Percentiles rank a stretch among this genome's conserved stretches.
Conservation (phyloP, 1,284 basidiomycete genomes). For the Trichosporon coremiiforme region DNA sequence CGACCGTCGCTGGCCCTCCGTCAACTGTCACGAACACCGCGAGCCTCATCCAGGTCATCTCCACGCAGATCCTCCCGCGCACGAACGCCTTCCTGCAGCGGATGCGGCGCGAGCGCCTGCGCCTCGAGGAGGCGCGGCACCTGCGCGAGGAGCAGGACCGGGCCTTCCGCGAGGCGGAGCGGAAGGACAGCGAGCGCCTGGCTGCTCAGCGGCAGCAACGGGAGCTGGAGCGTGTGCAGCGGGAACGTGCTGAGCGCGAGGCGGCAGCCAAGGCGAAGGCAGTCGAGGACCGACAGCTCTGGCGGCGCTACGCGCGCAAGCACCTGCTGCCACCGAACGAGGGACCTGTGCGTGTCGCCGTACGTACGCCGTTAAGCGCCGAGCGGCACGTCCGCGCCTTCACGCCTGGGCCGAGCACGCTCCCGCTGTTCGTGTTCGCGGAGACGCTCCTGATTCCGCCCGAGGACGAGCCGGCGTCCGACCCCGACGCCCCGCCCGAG, state of each 20-base stretch:
- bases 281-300: conserved; percentile 33
- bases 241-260: conserved; percentile 51
- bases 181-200: conserved; percentile 65
- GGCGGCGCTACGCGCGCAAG: conserved; percentile 52
- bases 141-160: conserved; percentile 80
- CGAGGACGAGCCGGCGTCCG: conserved; percentile 29
- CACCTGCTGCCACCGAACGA: conserved; percentile 42
- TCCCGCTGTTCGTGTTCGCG: conserved; percentile 49
- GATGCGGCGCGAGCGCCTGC: conserved; percentile 59
- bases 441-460: conserved; percentile 50
- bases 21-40: conserved; percentile 66
- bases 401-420: conserved; percentile 36
- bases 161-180: conserved; percentile 69
- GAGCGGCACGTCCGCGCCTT: conserved; percentile 46
- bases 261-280: conserved; percentile 31
- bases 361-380: conserved; percentile 46
- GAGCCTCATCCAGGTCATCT: conserved; percentile 67
- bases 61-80: conserved; percentile 72
- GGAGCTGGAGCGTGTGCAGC: conserved; percentile 34
- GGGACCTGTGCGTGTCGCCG: conserved; percentile 40
- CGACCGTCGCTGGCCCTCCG: conserved; percentile 74
- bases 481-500: conserved; percentile 45
- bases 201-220: conserved; percentile 36
- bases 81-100: conserved; percentile 71
- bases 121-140: conserved; percentile 67